Conservation (phyloP, 2,329 filamentous ascomycete species). For the Stagonosporopsis rhizophila region DNA sequence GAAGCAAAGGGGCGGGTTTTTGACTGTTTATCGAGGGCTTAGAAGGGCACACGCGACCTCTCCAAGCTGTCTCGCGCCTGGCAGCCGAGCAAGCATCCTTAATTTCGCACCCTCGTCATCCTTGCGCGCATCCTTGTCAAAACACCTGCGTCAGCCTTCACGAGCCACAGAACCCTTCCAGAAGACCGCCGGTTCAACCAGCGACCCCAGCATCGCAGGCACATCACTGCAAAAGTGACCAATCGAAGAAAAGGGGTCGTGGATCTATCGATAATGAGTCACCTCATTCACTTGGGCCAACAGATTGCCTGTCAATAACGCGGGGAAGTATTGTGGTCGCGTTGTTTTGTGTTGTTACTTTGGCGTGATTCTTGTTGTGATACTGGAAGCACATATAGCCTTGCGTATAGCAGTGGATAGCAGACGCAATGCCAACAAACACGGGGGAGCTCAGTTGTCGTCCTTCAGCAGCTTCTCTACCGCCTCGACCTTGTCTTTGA, state of each 20-base stretch:
- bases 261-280: constrained; percentile 23
- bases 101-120: constrained; percentile 28
- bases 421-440: background rate
- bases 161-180: constrained; percentile 15
- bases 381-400: constrained; percentile 16
- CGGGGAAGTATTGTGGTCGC: constrained; percentile 20
- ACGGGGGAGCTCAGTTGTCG: constrained; percentile 19
- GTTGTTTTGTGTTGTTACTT: constrained; percentile 18
- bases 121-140: constrained; percentile 24
- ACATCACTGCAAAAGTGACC: constrained; percentile 18
- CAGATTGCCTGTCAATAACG: constrained; percentile 23
- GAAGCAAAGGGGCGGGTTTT: background rate
- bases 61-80: constrained; percentile 15
- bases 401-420: background rate
- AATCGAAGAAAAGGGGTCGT: constrained; percentile 31
- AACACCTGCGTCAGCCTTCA: constrained; percentile 7
- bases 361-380: constrained; percentile 18
- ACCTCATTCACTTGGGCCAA: constrained; percentile 25
- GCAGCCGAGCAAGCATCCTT: constrained; percentile 22
- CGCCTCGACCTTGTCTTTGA: constrained; percentile 77
- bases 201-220: constrained; percentile 16
- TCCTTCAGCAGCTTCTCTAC: constrained; percentile 61
- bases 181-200: constrained; percentile 11
- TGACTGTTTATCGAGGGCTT: constrained; percentile 5
- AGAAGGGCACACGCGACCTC: constrained; percentile 9